Conservation (phyloP, 2,329 filamentous ascomycete species). For the Phialocephala sp. region DNA sequence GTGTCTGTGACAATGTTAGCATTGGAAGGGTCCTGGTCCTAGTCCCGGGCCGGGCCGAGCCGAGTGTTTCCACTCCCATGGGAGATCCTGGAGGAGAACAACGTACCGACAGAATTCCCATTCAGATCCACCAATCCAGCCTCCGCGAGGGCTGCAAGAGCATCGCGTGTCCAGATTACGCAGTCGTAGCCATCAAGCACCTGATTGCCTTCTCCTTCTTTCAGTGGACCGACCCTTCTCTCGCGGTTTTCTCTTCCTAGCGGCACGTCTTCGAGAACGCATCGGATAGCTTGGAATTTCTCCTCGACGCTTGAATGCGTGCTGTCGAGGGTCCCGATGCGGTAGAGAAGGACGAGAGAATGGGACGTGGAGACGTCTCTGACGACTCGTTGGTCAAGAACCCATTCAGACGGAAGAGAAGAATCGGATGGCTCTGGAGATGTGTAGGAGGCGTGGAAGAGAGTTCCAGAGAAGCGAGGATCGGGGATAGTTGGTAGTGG, state of each 20-base stretch:
- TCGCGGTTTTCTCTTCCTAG: conserved; percentile 31
- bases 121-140: conserved; percentile 28
- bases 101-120: conserved; percentile 28
- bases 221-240: conserved; percentile 18
- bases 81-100: neutral
- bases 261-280: conserved; percentile 28
- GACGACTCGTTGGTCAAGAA: conserved; percentile 27
- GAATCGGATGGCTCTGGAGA: neutral
- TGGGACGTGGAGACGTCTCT: conserved; percentile 31
- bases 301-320: conserved; percentile 10
- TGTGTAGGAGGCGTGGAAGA: conserved; percentile 35
- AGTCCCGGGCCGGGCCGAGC: neutral
- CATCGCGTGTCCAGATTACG: conserved; percentile 36
- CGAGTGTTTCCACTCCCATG: neutral
- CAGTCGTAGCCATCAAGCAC: conserved; percentile 36
- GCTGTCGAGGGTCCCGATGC: conserved; percentile 29
- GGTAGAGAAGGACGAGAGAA: conserved; percentile 33
- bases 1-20: conserved; percentile 27
- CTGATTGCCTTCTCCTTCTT: conserved; percentile 30
- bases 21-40: neutral
- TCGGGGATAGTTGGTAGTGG: conserved; percentile 16
- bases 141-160: conserved; percentile 26
- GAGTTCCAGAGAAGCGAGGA: conserved; percentile 28
- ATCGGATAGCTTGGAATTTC: conserved; percentile 24
- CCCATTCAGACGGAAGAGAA: conserved; percentile 23